A percentile compares a stretch with the other conserved stretches of the same genome.
Conservation (phyloP, 108 stramenopile species). For the Stephanodiscus minutulus region DNA sequence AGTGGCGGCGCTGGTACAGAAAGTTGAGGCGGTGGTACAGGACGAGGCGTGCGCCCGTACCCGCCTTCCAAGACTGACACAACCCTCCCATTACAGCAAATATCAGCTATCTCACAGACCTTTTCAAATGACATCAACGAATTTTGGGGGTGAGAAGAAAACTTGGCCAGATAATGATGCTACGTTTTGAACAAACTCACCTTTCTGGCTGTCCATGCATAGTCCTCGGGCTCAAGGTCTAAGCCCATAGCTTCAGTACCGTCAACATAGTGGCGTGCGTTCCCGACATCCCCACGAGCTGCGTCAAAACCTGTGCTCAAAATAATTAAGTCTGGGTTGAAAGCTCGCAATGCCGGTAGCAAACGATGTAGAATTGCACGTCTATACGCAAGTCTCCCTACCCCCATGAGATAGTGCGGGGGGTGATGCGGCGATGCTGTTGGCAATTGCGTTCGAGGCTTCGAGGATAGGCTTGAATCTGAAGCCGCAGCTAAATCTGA, state of each 20-base stretch:
- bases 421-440: slow-evolving; percentile 45
- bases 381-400: slow-evolving; percentile 73
- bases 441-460: slow-evolving; percentile 22
- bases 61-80: slow-evolving; percentile 96
- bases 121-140: slow-evolving; percentile 4
- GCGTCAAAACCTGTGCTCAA: slow-evolving; percentile 98
- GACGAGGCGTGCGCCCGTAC: slow-evolving; percentile 72
- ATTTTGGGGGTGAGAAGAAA: neutral
- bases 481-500: slow-evolving; percentile 24
- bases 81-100: slow-evolving; percentile 88
- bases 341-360: slow-evolving; percentile 87
- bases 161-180: neutral
- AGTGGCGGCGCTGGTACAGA: slow-evolving; percentile 32
- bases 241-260: slow-evolving; percentile 75
- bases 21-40: slow-evolving; percentile 23
- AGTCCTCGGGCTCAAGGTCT: slow-evolving; percentile 87
- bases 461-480: slow-evolving; percentile 32
- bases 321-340: slow-evolving; percentile 95
- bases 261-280: slow-evolving; percentile 76
- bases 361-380: slow-evolving; percentile 78
- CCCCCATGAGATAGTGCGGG: slow-evolving; percentile 47
- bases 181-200: slow-evolving; percentile 18
- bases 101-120: slow-evolving; percentile 86
- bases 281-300: slow-evolving; percentile 86
- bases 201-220: slow-evolving; percentile 80